Base-by-base conservation (phyloP, 139 green algal genomes). In the Chlorella sp. region DNA sequence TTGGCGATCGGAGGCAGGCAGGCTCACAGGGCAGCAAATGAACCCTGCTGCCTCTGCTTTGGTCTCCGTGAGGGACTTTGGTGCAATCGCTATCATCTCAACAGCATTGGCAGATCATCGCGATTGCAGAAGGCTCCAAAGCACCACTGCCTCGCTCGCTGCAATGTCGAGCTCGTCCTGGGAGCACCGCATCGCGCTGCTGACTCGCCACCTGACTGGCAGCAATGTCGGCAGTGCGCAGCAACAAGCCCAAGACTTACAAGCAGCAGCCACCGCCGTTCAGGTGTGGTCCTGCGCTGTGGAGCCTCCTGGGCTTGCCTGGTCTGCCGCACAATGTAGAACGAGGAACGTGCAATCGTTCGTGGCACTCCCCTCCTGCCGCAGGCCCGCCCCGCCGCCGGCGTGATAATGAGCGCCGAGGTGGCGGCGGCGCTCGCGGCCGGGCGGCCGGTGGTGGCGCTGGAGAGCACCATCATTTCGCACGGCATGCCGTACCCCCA, bases 401-500 rank as follows among this genome's bases (percentile, higher is more conserved):
- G 40, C 58, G 16, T 88, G 3, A 58, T 74, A 30, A 30, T 85
- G 51, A 80, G 65, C 26, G 54, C 54, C 40, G 96, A 98, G 60
- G 96, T 99, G 44, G 54, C 89, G 43, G 43, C 87, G 0, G 96
- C 97, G 0, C 84, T 99, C 13, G 68, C 70, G 1, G 41, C 86
- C 0, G 85, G 90, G 5, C 73, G 44, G 17, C 87, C 97, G 3
- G 93, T 99, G 2, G 97, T 99, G 19, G 97, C 97, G 0, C 87
- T 99, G n/a, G 97, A 99, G 85, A 94, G 84, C 82, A 99, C 97
- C 20, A 99, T 99, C 70, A 96, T 99, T 73, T 94, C 81, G 62
- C 97, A 99, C 82, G 97, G 97, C 51, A 99, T 99, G 97, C 96
- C 97, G 0, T 99, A 94, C 86, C 97, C 97, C 0, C 92, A 98